Base-by-base conservation (phyloP, 2,329 filamentous ascomycete species). In the Thermothelomyces thermophilus region DNA sequence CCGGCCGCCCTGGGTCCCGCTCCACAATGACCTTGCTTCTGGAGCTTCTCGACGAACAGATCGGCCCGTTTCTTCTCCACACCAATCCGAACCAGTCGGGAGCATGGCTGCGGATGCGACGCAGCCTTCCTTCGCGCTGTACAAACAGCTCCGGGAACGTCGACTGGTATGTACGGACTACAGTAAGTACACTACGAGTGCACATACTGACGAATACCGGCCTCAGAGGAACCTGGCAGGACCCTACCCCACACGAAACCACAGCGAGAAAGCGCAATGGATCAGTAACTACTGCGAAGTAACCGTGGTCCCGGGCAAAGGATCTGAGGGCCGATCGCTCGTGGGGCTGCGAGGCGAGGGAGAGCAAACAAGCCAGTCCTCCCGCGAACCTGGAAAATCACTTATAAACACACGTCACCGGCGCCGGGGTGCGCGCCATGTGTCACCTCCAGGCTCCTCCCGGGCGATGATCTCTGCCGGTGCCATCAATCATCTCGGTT, bases 11-110 rank as follows among this genome's bases (percentile, higher is more conserved):
- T 19, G 40, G 45, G 10, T n/a, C 33, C 41, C 24, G 17, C 51
- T 53, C 52, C 52, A 48, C 42, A 46, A 56, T 55, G 55, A 55
- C 52, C 37, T 53, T 41, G 46, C 44, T 34, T 47, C 50, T 45
- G 53, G 52, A 9, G 13, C 24, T 28, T 41, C 17, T 13, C 17
- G 5, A 16, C 13, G 26, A 43, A 1, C 19, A 37, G 51, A 53
- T 49, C 46, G 46, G 42, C 41, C 46, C 46, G 41, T 49, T 42
- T 49, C 34, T 16, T 19, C 16, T 10, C 24, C 22, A 16, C 31
- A 11, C 6, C 19, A n/a, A 19, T 19, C 24, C 36, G 31, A 45
- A 24, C 13, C 17, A 26, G 24, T 26, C 28, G 39, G 28, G 30
- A 31, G 33, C 34, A 3, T 28, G 5, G 19, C 19, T 41, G 30